phyloP scores from a whole-genome alignment of 2,329 filamentous ascomycete genomes.

The Curvularia verruculosa region DNA sequence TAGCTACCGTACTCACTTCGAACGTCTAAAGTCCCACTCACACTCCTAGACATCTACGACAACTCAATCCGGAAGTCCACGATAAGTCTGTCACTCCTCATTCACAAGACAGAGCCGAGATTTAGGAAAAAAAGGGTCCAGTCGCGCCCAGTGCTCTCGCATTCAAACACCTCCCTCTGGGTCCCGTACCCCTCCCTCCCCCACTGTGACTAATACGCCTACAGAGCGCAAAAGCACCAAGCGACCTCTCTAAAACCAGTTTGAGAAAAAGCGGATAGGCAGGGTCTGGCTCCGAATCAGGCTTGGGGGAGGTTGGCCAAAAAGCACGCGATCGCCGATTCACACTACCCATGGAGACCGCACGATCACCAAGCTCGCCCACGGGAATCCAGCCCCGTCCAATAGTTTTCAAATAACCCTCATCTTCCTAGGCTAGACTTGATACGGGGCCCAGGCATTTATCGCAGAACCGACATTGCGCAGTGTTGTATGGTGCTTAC shows the following conservation, averaged over 20 bases:
- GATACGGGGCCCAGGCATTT: not conserved
- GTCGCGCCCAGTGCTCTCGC: not conserved
- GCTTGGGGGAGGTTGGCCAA: not conserved
- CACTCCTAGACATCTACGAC: not conserved
- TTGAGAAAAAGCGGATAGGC: not conserved
- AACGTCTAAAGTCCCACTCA: not conserved
- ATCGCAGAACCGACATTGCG: not conserved
- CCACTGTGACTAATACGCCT: conserved; percentile 11
- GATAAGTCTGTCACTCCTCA: not conserved
- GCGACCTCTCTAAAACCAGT: conserved; percentile 3
- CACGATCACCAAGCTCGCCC: no score
- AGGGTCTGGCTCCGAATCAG: not conserved
- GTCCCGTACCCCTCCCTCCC: not conserved
- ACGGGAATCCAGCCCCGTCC: not conserved
- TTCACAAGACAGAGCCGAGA: not conserved
- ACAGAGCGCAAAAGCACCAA: not conserved
- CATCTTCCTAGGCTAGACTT: not conserved
- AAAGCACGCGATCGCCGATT: conserved; percentile 18
- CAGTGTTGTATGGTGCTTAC: not conserved
- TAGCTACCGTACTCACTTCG: not conserved
- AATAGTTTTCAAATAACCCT: not conserved
- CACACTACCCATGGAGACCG: not conserved
- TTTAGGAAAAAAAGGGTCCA: conserved; percentile 1
- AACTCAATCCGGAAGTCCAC: not conserved
- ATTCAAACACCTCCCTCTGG: not conserved